Evolutionary conservation across 352 stramenopile species (phyloP), one percentile per base, ranked within the genome.

Genomic region (Globisporangium iwayamae): DNA sequence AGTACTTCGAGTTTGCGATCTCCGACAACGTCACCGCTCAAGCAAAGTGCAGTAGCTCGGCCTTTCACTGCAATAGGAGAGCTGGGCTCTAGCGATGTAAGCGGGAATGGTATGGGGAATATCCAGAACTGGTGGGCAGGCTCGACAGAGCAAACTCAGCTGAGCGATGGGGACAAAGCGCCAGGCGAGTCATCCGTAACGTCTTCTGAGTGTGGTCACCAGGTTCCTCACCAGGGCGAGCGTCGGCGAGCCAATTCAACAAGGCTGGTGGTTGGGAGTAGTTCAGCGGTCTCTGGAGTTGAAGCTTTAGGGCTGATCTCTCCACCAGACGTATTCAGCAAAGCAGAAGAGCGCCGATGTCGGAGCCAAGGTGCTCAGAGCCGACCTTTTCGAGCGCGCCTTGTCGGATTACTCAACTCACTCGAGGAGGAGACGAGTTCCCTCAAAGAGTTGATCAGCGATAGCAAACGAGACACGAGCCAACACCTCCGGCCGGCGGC

Each of bases 111-210:
- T 2, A 65, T 55, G 48, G 58, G 56, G 55, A 76, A 72, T 38
- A 89, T 90, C 41, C 76, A 86, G 10, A 83, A 60, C 56, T 90
- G 81, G 78, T 90, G 81, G 81, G 65, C 77, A 1, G 81, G 81
- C 6, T 18, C 32, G 13, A 45, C 61, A 3, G 60, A 47, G 10
- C 52, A 36, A 22, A 10, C 16, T 39, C 32, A 16, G 14, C 14
- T 34, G 6, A 46, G 20, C n/a, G 28, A 34, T 34, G 22, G 18
- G 18, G 63, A 48, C 56, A 45, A 11, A 30, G 2, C 71, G 74
- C 55, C 30, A 67, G 11, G 63, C 72, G 9, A 55, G 39, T 11
- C 56, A 20, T 22, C 68, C n/a, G 39, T 30, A 59, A 41, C 28
- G 38, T 28, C n/a, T 18, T 25, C 18, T 30, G 32, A 11, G 10